Conservation (phyloP, 1,139 yeast genomes). For the Lodderomyces elongisporus region DNA sequence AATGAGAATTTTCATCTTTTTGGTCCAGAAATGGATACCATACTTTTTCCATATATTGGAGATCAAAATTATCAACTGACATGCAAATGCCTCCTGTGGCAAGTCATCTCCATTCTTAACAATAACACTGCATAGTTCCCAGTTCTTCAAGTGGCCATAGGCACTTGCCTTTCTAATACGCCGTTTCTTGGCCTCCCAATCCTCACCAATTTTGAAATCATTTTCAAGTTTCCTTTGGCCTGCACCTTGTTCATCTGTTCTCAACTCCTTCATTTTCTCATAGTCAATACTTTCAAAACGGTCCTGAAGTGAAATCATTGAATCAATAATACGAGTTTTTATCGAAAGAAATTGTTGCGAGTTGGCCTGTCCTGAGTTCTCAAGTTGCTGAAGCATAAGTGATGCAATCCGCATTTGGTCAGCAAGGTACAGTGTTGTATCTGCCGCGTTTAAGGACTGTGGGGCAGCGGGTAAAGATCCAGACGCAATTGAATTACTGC, state of each 20-base stretch:
- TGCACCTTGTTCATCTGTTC: slow-evolving; percentile 45
- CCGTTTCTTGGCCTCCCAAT: slow-evolving; percentile 78
- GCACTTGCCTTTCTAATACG: slow-evolving; percentile 73
- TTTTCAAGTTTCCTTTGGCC: slow-evolving; percentile 90
- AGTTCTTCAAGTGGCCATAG: slow-evolving; percentile 80
- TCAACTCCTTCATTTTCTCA: slow-evolving; percentile 48
- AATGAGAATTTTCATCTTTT: slow-evolving; percentile 82
- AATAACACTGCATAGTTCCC: slow-evolving; percentile 94
- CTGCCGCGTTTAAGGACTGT: no score
- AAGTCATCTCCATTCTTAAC: slow-evolving; percentile 94
- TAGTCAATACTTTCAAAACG: slow-evolving; percentile 44
- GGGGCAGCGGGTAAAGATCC: no score
- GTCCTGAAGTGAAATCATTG: slow-evolving; percentile 87
- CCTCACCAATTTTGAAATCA: slow-evolving; percentile 93
- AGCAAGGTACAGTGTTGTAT: no score
- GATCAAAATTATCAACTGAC: slow-evolving; percentile 84
- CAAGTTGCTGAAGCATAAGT: slow-evolving; percentile 86
- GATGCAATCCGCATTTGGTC: slow-evolving; percentile 96
- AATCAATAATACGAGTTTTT: slow-evolving; percentile 70
- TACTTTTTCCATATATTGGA: slow-evolving; percentile 75
- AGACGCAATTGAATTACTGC: no score
- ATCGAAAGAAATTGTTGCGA: slow-evolving; percentile 71
- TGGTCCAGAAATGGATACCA: slow-evolving; percentile 77
- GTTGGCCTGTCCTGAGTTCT: slow-evolving; percentile 63
- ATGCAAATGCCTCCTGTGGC: slow-evolving; percentile 96